Conservation (phyloP, 805 yeast genomes). For the Pichia eremophila region DNA sequence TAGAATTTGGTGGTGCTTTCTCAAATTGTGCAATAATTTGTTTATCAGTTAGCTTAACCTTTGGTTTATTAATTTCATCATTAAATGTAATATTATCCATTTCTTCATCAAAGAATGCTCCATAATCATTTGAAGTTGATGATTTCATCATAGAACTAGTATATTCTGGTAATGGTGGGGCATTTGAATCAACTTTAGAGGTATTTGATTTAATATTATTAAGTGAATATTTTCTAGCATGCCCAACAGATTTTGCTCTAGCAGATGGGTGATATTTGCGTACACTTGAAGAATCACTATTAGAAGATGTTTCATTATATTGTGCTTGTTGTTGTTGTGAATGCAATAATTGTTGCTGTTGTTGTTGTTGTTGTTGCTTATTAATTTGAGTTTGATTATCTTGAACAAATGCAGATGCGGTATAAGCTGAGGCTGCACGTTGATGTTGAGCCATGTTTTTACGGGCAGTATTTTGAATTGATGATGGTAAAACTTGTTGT, state of each 20-base stretch:
- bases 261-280: slow-evolving; percentile 63
- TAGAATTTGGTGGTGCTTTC: slow-evolving; percentile 60
- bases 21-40: slow-evolving; percentile 35
- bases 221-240: slow-evolving; percentile 55
- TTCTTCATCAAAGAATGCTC: slow-evolving; percentile 49
- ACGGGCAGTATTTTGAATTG: slow-evolving; percentile 15
- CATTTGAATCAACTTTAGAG: slow-evolving; percentile 17
- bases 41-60: slow-evolving; percentile 34
- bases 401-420: slow-evolving; percentile 21
- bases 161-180: slow-evolving; percentile 37
- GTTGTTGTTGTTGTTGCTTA: neutral
- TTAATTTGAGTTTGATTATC: slow-evolving; percentile 9
- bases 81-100: slow-evolving; percentile 28
- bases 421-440: slow-evolving; percentile 31
- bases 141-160: slow-evolving; percentile 17
- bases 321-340: slow-evolving; percentile 5
- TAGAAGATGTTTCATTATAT: neutral
- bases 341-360: slow-evolving; percentile 2
- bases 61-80: slow-evolving; percentile 17
- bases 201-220: slow-evolving; percentile 21
- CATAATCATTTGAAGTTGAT: slow-evolving; percentile 31
- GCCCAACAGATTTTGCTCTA: slow-evolving; percentile 82
- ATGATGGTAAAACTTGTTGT: slow-evolving; percentile 24
- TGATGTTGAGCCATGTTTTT: slow-evolving; percentile 25
- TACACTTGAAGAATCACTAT: neutral